These are phyloP conservation scores for Pseudogymnoascus sp. DNA, from an alignment of 2,329 filamentous ascomycete genomes.

Conservation along the genomic window DNA sequence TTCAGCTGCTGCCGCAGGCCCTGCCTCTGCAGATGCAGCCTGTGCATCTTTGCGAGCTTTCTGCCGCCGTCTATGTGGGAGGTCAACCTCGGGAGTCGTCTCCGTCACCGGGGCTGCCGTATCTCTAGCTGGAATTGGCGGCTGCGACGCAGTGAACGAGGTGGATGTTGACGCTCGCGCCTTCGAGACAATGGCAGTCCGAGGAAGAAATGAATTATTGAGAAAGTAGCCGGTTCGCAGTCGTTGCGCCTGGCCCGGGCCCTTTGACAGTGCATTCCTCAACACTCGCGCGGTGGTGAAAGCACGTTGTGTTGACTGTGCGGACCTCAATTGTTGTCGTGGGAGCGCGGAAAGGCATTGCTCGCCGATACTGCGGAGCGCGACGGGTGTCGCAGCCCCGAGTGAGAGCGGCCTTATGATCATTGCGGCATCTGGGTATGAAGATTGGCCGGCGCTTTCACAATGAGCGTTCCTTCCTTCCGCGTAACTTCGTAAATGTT, in stretches of 20 bases:
- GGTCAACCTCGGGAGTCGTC: slow-evolving; percentile 13
- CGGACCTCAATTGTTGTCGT: neutral
- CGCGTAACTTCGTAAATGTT: slow-evolving; percentile 4
- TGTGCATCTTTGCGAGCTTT: slow-evolving; percentile 13
- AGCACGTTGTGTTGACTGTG: neutral
- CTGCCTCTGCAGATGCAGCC: slow-evolving; percentile 20
- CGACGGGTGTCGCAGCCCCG: slow-evolving; percentile 7
- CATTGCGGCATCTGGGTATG: slow-evolving; percentile 10
- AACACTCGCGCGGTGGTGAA: slow-evolving; percentile 8
- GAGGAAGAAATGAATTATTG: slow-evolving; percentile 1
- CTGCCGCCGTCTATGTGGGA: slow-evolving; percentile 29
- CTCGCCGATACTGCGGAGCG: slow-evolving; percentile 1
- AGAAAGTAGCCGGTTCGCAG: neutral
- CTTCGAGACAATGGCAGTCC: neutral
- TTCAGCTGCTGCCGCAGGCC: slow-evolving; percentile 14
- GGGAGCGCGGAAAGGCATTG: neutral
- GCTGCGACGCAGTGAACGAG: neutral
- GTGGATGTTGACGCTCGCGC: neutral
- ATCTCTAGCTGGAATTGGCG: neutral
- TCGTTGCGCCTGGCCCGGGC: neutral
- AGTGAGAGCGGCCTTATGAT: slow-evolving; percentile 10
- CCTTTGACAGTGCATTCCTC: slow-evolving; percentile 1
- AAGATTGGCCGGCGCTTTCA: neutral
- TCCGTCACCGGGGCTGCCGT: neutral
- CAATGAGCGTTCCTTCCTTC: slow-evolving; percentile 3